Evolutionary conservation across 139 green algal genomes (phyloP).

Genomic region (Eudorina sp.): DNA sequence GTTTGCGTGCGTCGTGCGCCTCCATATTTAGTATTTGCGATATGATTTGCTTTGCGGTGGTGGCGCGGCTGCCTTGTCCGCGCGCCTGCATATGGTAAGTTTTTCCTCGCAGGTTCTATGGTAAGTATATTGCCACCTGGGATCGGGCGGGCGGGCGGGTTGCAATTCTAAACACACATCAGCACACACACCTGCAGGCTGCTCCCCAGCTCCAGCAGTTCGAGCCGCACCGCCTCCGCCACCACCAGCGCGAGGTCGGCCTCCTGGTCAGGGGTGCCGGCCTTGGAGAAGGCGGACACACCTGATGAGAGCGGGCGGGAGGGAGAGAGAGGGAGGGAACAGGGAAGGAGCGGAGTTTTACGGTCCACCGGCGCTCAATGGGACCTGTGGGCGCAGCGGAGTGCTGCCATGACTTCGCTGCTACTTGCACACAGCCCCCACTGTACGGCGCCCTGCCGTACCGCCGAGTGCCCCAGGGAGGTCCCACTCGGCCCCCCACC

Average conservation of each 20-base stretch:
- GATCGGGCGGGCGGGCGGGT: too few relatives aligned
- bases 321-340: not conserved
- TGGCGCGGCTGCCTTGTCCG: too few relatives aligned
- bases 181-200: not conserved
- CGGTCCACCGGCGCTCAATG: not conserved
- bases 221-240: constrained; percentile 52
- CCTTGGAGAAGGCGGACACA: constrained; percentile 8
- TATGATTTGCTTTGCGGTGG: too few relatives aligned
- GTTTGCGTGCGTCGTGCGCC: too few relatives aligned
- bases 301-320: not conserved
- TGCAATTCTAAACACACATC: not conserved
- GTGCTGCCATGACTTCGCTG: not conserved
- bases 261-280: constrained; percentile 49
- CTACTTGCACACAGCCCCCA: not conserved
- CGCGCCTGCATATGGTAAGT: too few relatives aligned
- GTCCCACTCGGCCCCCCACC: too few relatives aligned
- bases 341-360: not conserved
- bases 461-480: too few relatives aligned
- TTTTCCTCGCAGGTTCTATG: too few relatives aligned
- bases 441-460: too few relatives aligned
- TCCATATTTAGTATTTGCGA: too few relatives aligned
- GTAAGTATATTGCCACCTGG: too few relatives aligned
- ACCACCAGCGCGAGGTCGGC: constrained; percentile 52
- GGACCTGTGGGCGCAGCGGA: not conserved
- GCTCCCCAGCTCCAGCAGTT: constrained; percentile 53